Evolutionary conservation across 2,329 filamentous ascomycete species (phyloP), one percentile per base, ranked within the genome.

Genomic region (Macroventuria anomochaeta): DNA sequence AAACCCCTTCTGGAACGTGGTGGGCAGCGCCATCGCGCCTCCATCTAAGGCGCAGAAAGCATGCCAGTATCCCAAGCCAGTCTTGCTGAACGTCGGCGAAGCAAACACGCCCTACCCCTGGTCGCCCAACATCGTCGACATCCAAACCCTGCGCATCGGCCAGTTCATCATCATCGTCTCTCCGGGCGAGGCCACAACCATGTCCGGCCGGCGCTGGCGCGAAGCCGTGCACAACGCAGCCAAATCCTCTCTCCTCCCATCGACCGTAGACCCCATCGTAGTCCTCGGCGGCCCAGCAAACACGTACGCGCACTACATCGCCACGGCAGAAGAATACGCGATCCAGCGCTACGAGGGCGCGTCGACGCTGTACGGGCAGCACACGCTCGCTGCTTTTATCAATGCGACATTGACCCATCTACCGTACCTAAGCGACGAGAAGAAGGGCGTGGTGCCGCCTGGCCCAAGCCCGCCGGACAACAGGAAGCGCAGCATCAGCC

Each of bases 331-430:
- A 72, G 90, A 96, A 73, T 96, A 95, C 72, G 77, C 78, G 11
- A 80, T 95, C 38, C 93, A 97, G 76, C 88, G 93, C 8, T 97
- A 97, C 75, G 93, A 97, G 77, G 93, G 93, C n/a, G 93, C 91
- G 0, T 93, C 89, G 6, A 97, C 93, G 0, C 84, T 97, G 2
- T 95, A 90, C 71, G 93, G 93, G 0, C 89, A 84, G 2, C 86
- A 92, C 73, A 90, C 91, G 0, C 82, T 97, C 10, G 85, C 89
- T 29, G 93, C 92, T 0, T 95, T 95, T 77, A 90, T 97, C 77
- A 93, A 96, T 73, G 80, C 93, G 36, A 93, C 91, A 0, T 79
- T 92, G n/a, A 83, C 81, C 0, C 85, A 88, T 71, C 83, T 95
- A 3, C 82, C 81, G 13, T 88, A 88, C 70, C 83, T 96, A 3